Evolutionary conservation across 148 eudicot genomes (phyloP), one percentile per base, ranked within the genome.

Genomic region (Pharnaceum exiguum): DNA sequence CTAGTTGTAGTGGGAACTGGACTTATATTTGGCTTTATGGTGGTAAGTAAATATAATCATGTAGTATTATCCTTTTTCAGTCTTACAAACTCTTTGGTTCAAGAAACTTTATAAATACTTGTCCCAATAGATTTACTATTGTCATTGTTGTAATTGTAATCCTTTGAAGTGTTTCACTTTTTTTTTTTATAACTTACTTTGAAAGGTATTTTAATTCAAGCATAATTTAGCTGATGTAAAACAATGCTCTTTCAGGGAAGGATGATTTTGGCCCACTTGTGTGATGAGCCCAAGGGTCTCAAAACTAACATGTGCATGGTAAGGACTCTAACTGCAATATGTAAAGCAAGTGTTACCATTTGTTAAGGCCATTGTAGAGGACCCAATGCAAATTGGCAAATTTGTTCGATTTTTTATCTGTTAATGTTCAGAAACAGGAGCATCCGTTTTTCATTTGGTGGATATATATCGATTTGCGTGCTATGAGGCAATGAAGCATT

Each of bases 251-350:
- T 72, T 77, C 89, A 93, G 96, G 99, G 99, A 60, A 83, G 99
- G 71, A 74, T 93, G 95, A 80, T 89, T 69, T 73, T 89, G 58
- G 68, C 96, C 67, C 99, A 89, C 79, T 36, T 89, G 65, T 93
- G 99, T 63, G 99, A 93, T 73, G 99, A 93, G 75, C 96, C 99
- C 12, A 93, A 86, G 79, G 99, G 99, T 69, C 77, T 93, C 53
- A 93, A 93, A 75, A 93, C 99, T 59, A 82, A 70, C 70, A 85
- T 88, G 99, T 88, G 89, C 78, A 79, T 89, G 96, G 99, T 93
- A 80, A 42, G 80, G 26, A 28, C 47, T 50, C 53, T 57, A 21
- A n/a, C n/a, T n/a, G n/a, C n/a, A n/a, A n/a, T n/a, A n/a, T n/a
- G n/a, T n/a, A n/a, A n/a, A n/a, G n/a, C n/a, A n/a, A n/a, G n/a